Evolutionary conservation across 148 eudicot genomes (phyloP).

Genomic region (Heliosperma pusillum): DNA sequence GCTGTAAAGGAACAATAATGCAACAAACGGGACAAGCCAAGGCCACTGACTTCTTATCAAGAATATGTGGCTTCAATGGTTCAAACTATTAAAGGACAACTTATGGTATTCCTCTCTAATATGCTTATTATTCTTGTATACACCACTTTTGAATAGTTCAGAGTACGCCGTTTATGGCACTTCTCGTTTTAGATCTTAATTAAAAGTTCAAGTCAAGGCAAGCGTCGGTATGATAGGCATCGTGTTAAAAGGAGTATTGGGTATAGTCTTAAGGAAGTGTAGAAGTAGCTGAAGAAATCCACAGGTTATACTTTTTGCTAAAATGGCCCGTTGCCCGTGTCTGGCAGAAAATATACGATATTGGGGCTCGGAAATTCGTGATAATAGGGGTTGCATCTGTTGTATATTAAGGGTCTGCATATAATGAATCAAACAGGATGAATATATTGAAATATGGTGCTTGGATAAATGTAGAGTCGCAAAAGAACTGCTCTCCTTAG

Average conservation of each 20-base stretch:
- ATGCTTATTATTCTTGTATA: background rate
- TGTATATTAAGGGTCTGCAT: too few relatives aligned
- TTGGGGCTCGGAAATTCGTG: conserved; percentile 61
- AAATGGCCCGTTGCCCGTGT: background rate
- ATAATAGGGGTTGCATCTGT: conserved; percentile 44
- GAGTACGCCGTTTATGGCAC: too few relatives aligned
- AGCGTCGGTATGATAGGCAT: background rate
- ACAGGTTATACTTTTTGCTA: background rate
- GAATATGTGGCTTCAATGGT: conserved; percentile 52
- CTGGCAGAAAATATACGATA: conserved; percentile 45
- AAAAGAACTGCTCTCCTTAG: too few relatives aligned
- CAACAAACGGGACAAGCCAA: too few relatives aligned
- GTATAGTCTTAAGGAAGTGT: background rate
- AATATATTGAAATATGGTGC: too few relatives aligned
- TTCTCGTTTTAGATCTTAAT: too few relatives aligned
- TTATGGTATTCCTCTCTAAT: conserved; percentile 42
- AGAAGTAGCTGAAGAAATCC: too few relatives aligned
- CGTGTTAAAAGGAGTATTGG: background rate
- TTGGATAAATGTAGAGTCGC: too few relatives aligned
- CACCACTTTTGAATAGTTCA: too few relatives aligned
- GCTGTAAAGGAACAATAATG: too few relatives aligned
- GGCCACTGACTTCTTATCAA: too few relatives aligned
- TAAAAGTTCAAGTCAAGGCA: background rate
- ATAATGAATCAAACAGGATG: too few relatives aligned
- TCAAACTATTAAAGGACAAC: conserved; percentile 30